Conservation (phyloP, 345 rosid genomes). For the Brassica incana region DNA sequence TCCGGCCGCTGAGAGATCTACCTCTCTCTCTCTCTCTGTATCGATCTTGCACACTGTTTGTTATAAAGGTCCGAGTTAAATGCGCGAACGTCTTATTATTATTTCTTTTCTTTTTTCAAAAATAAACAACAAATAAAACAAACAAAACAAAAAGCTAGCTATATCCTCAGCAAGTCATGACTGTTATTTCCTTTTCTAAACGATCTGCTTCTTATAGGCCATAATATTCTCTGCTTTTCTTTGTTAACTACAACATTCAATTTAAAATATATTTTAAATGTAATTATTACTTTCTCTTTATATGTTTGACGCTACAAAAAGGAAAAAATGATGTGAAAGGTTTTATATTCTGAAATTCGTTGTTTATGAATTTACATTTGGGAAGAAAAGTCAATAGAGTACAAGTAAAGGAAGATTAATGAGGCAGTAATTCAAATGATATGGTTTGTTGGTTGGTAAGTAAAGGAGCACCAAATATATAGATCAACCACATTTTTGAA, state of each 20-base stretch:
- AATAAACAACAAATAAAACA: conserved; percentile 1
- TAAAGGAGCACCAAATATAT: conserved; percentile 28
- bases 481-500: conserved; percentile 29
- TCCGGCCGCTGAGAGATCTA: conserved; percentile 28
- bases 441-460: conserved; percentile 30
- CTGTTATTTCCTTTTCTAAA: conserved; percentile 23
- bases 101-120: neutral
- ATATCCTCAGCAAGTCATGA: neutral
- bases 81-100: conserved; percentile 7
- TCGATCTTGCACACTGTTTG: conserved; percentile 1
- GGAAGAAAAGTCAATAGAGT: neutral
- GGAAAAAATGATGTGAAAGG: neutral
- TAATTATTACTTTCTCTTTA: too few relatives aligned
- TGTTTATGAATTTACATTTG: neutral
- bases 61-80: conserved; percentile 29
- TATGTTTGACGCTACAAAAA: too few relatives aligned
- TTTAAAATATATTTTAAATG: too few relatives aligned
- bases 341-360: neutral
- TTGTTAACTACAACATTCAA: too few relatives aligned
- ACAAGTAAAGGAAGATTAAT: conserved; percentile 3
- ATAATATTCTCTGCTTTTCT: neutral
- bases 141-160: conserved; percentile 10
- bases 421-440: conserved; percentile 13
- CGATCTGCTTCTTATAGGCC: neutral
- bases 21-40: neutral